Evolutionary conservation across 1,139 yeast species (phyloP).

Genomic region (Arxiozyma heterogenica): DNA sequence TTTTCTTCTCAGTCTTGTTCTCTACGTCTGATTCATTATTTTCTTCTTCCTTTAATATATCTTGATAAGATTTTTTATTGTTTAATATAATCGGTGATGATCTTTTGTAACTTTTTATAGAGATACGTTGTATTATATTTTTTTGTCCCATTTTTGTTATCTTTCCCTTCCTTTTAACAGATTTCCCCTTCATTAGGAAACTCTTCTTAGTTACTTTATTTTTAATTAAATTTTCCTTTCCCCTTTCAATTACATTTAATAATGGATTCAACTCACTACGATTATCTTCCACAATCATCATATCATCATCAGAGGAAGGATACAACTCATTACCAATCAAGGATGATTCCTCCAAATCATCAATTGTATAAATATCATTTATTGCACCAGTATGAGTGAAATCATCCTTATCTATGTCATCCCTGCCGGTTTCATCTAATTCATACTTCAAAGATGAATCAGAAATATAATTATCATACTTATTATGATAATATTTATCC

Average conservation of each 20-base stretch:
- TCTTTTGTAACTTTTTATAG: neutral
- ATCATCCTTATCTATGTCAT: neutral
- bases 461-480: slow-evolving; percentile 10
- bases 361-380: neutral
- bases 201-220: neutral
- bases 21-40: neutral
- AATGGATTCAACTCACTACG: neutral
- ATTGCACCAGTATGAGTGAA: neutral
- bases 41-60: neutral
- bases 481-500: slow-evolving; percentile 8
- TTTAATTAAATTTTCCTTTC: neutral
- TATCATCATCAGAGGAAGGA: neutral
- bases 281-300: neutral
- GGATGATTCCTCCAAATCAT: neutral
- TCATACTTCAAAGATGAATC: slow-evolving; percentile 1
- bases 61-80: neutral
- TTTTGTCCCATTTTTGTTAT: neutral
- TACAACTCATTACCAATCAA: neutral
- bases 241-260: neutral
- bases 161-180: neutral
- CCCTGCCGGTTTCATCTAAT: neutral
- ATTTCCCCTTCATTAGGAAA: too few relatives aligned
- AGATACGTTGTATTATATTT: neutral
- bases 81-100: neutral
- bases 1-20: neutral